Base-by-base conservation (phyloP, 2,329 filamentous ascomycete species). In the Monilinia laxa region DNA sequence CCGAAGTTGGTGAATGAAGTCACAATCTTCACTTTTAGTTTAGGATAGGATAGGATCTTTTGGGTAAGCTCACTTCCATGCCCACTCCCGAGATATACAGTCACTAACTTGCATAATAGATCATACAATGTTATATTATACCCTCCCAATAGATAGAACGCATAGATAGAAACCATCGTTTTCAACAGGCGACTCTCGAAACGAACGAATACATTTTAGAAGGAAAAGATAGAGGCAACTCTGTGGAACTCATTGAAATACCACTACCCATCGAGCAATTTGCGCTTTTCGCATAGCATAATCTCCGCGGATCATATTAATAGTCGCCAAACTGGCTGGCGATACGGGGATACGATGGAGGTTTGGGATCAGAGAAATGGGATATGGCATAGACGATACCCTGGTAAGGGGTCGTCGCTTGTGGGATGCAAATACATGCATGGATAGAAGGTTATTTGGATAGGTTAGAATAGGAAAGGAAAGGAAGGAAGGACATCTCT, bases 1-100 rank as follows among this genome's bases (percentile, higher is more conserved):
- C 79, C 71, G 85, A 88, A 78, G 77, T 77, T 51, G 76, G 73
- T 59, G 80, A 81, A 73, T 80, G 77, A 80, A 63, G 56, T 12
- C 12, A 16, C 6, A 5, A 14, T 14, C 35, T 35, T 12, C 4
- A 18, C 6, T 10, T 25, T 40, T 49, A 40, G 3, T 51, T 49
- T 65, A 60, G 55, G 45, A 42, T 42, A 45, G 56, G 45, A 25
- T 65, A 31, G 20, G 6, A 14, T 35, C 45, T 35, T 53, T 47
- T 62, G 18, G 31, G 56, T 62, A 65, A n/a, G 63, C 31, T 23
- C 5, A 3, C 18, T 38, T 31, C 25, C 28, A 3, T 18, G 11
- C 7, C 31, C 14, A 3, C 14, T 49, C n/a, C 3, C 5, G 10
- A 12, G 40, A 49, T 49, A n/a, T 10, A n/a, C 23, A 25, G 16